Base-by-base conservation (phyloP, 805 yeast species). In the Saturnispora bothae region DNA sequence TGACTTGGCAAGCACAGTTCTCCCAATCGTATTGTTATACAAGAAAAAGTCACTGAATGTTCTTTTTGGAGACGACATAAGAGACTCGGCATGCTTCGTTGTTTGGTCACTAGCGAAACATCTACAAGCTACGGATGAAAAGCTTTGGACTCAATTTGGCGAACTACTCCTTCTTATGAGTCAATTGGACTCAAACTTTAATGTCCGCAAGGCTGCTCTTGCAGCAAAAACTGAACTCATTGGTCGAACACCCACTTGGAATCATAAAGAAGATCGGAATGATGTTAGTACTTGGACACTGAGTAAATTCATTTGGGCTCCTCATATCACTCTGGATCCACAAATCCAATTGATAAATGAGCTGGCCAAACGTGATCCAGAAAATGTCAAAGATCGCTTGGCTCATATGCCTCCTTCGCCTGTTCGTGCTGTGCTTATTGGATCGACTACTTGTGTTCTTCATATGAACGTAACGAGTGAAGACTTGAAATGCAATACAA, bases 211-310 rank as follows among this genome's bases (percentile, higher is more conserved):
- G 41, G 88, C 96, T 14, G 78, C 88, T 1, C 65, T 84, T 4
- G 95, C 96, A 1, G 89, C 92, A 0, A 49, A 88, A 5, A 96
- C 88, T 52, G 97, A 88, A 50, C 65, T 81, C 13, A 53, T 84
- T 3, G 97, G 97, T 0, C 61, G 96, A 27, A 78, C 75, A 18
- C 27, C 31, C 9, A n/a, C 8, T 13, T n/a, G n/a, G n/a, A n/a
- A n/a, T n/a, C n/a, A n/a, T n/a, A n/a, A n/a, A n/a, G n/a, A n/a
- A n/a, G n/a, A n/a, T n/a, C n/a, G n/a, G n/a, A n/a, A n/a, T n/a
- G n/a, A n/a, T n/a, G n/a, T n/a, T n/a, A n/a, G n/a, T n/a, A n/a
- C n/a, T n/a, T n/a, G n/a, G n/a, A 22, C 10, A 7, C 10, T 22
- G 10, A 22, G 10, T 22, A 10, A 22, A 7, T 22, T 22, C 25